phyloP scores from a whole-genome alignment of 495 filamentous ascomycete species.

The Acidomyces sp. region DNA sequence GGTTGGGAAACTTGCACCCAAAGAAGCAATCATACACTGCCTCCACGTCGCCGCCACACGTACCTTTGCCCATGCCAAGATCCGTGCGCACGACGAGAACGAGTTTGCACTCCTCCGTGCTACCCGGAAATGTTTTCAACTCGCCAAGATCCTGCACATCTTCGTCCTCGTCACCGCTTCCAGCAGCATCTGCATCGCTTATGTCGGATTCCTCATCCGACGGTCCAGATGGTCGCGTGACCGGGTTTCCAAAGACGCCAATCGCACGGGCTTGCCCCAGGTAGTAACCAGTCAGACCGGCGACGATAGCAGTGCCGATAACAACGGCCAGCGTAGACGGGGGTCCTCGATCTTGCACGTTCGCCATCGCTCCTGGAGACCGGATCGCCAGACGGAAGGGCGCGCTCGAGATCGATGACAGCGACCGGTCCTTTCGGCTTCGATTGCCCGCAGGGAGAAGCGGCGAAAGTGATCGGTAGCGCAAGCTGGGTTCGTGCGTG shows the following conservation, averaged over 20 bases:
- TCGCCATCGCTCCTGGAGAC: slow-evolving; percentile 9
- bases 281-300: slow-evolving; percentile 29
- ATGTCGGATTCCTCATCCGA: slow-evolving; percentile 15
- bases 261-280: slow-evolving; percentile 31
- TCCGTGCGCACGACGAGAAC: slow-evolving; percentile 87
- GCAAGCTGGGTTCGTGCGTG: too few relatives aligned
- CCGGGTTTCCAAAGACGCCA: slow-evolving; percentile 25
- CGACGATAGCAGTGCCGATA: slow-evolving; percentile 29
- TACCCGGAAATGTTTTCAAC: slow-evolving; percentile 25
- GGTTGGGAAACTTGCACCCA: slow-evolving; percentile 1
- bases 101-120: slow-evolving; percentile 77
- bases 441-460: background rate
- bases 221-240: slow-evolving; percentile 1
- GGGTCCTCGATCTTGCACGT: slow-evolving; percentile 23
- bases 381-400: too few relatives aligned
- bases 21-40: slow-evolving; percentile 8
- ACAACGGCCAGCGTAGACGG: slow-evolving; percentile 28
- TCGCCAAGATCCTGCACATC: slow-evolving; percentile 22
- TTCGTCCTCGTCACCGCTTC: slow-evolving; percentile 19
- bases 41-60: slow-evolving; percentile 8
- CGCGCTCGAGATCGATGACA: background rate
- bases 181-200: slow-evolving; percentile 8
- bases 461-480: too few relatives aligned
- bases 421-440: slow-evolving; percentile 8
- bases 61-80: slow-evolving; percentile 92